phyloP scores from a whole-genome alignment of 2,329 filamentous ascomycete species.

The Meredithiella fracta region DNA sequence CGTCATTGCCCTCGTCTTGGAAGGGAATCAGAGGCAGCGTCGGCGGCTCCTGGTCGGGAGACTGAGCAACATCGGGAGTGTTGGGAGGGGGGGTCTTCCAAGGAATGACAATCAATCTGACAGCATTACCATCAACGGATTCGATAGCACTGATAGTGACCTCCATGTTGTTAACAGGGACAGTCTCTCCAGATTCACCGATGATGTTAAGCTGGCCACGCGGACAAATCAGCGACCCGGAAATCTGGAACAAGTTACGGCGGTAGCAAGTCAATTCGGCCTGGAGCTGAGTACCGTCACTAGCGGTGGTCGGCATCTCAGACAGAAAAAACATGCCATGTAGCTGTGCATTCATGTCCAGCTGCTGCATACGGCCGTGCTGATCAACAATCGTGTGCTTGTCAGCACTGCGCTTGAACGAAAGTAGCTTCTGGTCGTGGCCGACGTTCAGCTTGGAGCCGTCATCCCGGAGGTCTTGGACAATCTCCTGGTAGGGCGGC shows the following conservation, averaged over 20 bases:
- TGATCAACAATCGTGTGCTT: slow-evolving; percentile 44
- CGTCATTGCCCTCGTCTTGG: slow-evolving; percentile 40
- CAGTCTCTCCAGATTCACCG: slow-evolving; percentile 67
- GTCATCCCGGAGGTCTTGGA: slow-evolving; percentile 43
- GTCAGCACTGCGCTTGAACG: slow-evolving; percentile 40
- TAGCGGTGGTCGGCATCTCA: slow-evolving; percentile 51
- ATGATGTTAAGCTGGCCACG: slow-evolving; percentile 63
- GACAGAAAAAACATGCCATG: slow-evolving; percentile 84
- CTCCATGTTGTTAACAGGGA: slow-evolving; percentile 69
- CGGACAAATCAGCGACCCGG: slow-evolving; percentile 70
- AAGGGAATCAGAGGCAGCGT: slow-evolving; percentile 59
- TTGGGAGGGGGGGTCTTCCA: slow-evolving; percentile 91
- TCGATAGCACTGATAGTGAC: slow-evolving; percentile 84
- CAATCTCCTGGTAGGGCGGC: slow-evolving; percentile 42
- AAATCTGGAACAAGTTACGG: slow-evolving; percentile 90
- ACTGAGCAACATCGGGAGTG: slow-evolving; percentile 47
- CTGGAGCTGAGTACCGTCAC: slow-evolving; percentile 42
- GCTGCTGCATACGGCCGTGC: slow-evolving; percentile 41
- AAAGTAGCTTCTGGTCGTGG: slow-evolving; percentile 44
- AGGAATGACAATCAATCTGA: slow-evolving; percentile 89
- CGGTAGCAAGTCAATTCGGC: slow-evolving; percentile 91
- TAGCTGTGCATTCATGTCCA: slow-evolving; percentile 55
- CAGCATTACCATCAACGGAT: slow-evolving; percentile 79
- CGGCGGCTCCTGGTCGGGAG: slow-evolving; percentile 67
- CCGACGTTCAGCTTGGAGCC: slow-evolving; percentile 39